Evolutionary conservation across 176 grass and related monocot species (phyloP), one percentile per base, ranked within the genome.

Genomic region (Poa annua): DNA sequence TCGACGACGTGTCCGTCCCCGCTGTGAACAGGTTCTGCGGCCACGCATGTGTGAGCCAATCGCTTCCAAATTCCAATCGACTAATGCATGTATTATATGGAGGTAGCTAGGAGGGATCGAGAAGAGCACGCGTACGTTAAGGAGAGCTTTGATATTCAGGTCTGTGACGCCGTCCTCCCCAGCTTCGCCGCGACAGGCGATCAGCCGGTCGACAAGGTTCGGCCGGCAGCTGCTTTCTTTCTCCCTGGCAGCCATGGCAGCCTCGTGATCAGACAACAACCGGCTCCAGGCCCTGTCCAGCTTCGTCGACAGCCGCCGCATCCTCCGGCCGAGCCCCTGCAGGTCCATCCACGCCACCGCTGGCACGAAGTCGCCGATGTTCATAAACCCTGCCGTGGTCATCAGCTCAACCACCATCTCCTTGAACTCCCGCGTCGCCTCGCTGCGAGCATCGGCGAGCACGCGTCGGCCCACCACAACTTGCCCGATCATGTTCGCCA

Each of bases 331-430:
- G 63, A 66, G 63, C 63, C 63, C 63, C 63, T 66, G 63, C 63
- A 67, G 65, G 34, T 67, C 34, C 33, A 67, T 67, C 65, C 64
- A 66, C 64, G 64, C 64, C 3, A 66, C 16, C 32, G 64, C 16
- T 8, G 64, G 64, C 16, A 66, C 32, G 64, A 66, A 66, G 17
- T 66, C 64, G 17, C 64, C 64, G 16, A 66, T 19, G 64, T 66
- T 66, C 33, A 66, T 17, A 8, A 38, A 33, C 17, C 65, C 65
- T 3, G 65, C 65, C 3, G 65, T 67, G 65, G 65, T 67, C 65
- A 67, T 67, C 65, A 67, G 34, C 34, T 67, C 34, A 3, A 67
- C 34, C 65, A 67, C 65, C 65, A 67, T 67, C 65, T 67, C 65
- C 65, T 67, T 67, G 34, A 67, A 67, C 34, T 67, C 65, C 65